Evolutionary conservation across 2,329 filamentous ascomycete species (phyloP), one percentile per base, ranked within the genome.

Genomic region (Colletotrichum shisoi): DNA sequence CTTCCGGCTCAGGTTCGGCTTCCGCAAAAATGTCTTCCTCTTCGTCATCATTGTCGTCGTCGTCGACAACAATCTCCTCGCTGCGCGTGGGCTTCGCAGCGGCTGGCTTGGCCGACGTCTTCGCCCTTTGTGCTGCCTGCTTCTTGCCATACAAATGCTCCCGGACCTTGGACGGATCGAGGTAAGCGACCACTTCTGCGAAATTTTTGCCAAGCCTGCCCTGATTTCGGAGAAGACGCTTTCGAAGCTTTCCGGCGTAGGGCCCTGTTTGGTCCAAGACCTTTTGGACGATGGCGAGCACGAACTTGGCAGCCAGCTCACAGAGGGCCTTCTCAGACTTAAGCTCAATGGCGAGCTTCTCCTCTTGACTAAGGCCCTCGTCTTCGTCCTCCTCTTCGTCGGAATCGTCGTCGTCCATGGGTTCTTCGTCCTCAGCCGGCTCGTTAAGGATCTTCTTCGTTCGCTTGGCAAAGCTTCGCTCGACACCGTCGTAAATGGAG

Each of bases 321-420:
- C 94, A 98, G 0, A 98, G 85, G 21, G 89, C 87, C 75, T 94
- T 91, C 78, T 98, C 95, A 0, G 93, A 89, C 66, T 94, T 84
- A 40, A 97, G 84, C 63, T 89, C 87, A 45, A 85, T 84, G 54
- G 89, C 84, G 71, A 87, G 82, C 64, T 87, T 84, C 73, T 91
- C 82, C 73, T 85, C 82, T 60, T 84, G 82, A 37, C 86, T 82
- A 48, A 86, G 74, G 21, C 81, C 81, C 67, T 85, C 80, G 66
- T 86, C 83, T 37, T 84, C 80, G 49, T 87, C 83, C 19, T 87
- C 81, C 2, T 82, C 81, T 5, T 85, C 83, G 15, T 84, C 81
- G 7, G 83, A 82, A 31, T 83, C 82, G 31, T 88, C 89, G 65
- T 88, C 88, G 49, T 89, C 86, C 56, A 90, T 78, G 1, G 90